Base-by-base conservation (phyloP, 1,284 basidiomycete species). In the Lentinus polychrous region DNA sequence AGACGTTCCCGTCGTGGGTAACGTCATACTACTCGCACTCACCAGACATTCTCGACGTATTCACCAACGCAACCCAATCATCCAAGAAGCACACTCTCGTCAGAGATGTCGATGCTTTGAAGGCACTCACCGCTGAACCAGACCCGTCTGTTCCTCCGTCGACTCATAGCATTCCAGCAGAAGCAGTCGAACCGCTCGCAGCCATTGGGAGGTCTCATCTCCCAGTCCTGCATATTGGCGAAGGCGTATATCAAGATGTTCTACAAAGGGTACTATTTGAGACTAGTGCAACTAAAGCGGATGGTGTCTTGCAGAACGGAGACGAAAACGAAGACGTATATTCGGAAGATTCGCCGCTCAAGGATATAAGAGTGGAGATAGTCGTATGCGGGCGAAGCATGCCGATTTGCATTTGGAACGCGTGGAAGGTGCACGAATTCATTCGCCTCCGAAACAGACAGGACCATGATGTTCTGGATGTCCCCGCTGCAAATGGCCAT, bases 1-100 rank as follows among this genome's bases (percentile, higher is more conserved):
- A 46, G 17, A n/a, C 12, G 20, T 48, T 48, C 38, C 37, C 37
- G 3, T 3, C n/a, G 5, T 48, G 46, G 46, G 18, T 22, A 27
- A 31, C 46, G 10, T 20, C 14, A 8, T 48, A 41, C 18, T 48
- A 17, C 22, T 17, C 8, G 8, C 46, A 48, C 22, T 22, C 18
- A 8, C 33, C 27, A 3, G 7, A 10, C 2, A 4, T 22, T 11
- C 15, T 35, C 32, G n/a, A 15, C 39, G 39, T 8, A 40, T 6
- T 40, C 20, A 12, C 20, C 17, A 7, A 12, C 8, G 14, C 18
- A 12, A 7, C 22, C 18, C 17, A 40, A 8, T 17, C 39, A 7
- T 18, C 39, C n/a, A 8, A 15, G 6, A 7, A 14, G 3, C 22
- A 20, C 20, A 7, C n/a, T 40, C 17, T 20, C 20, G 20, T 12